Base-by-base conservation (phyloP, 2,329 filamentous ascomycete genomes). In the Chaetomium sp. region DNA sequence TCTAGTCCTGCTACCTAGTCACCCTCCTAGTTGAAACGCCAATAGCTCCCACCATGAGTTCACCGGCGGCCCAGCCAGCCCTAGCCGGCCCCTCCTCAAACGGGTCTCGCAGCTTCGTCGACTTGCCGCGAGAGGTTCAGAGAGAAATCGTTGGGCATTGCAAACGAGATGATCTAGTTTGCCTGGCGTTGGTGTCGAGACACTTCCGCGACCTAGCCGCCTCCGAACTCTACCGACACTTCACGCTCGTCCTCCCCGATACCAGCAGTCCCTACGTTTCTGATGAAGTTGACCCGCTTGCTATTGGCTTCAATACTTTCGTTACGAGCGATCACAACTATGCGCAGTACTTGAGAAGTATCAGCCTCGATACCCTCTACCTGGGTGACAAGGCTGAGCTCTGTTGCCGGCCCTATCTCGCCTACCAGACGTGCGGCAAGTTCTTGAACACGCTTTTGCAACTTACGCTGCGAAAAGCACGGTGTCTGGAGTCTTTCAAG, bases 301-400 rank as follows among this genome's bases (percentile, higher is more conserved):
- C 82, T 1, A 75, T 74, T 27, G 78, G 81, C 3, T 73, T 86
- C 48, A 78, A 85, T 54, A 85, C 82, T 4, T 79, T 86, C 53
- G 79, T 77, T 35, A 81, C 81, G 0, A 85, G 82, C 71, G 76
- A 84, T 35, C 84, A 85, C 69, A 74, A 85, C 67, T 85, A 86
- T 69, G 80, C 79, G 33, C 70, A 76, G 59, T 77, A 84, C 64
- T 69, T 86, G 35, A 75, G 74, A 58, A 76, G 80, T 54, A 70
- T 86, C 40, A 75, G 72, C 36, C 72, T 86, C 57, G 81, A 84
- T 59, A 81, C 80, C 1, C 68, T 79, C 33, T 78, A 73, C 58
- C 71, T 74, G 8, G 80, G 79, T 7, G 66, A 71, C 52, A 79
- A 79, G 65, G 79, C 75, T n/a, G 79, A 83, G 61, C 65, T 69